A percentile compares a stretch with the other conserved stretches of the same genome.
Evolutionary conservation across 2,329 filamentous ascomycete species (phyloP).

Genomic region (Stagonosporopsis cucurbitacearum): DNA sequence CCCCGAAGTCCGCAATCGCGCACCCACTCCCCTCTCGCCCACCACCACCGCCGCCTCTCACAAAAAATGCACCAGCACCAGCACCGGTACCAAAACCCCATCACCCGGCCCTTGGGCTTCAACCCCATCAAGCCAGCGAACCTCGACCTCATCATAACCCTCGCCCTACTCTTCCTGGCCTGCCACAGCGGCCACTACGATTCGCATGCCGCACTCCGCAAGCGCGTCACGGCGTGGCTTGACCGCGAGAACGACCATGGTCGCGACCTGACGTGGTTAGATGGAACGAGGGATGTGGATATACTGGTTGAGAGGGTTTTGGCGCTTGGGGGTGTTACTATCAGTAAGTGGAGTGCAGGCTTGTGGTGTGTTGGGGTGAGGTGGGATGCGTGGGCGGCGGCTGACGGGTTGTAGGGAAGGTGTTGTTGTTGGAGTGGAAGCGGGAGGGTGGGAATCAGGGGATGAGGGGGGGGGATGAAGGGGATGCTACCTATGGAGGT

Average conservation of each 20-base stretch:
- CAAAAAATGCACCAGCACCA: background rate
- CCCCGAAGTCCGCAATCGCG: no score
- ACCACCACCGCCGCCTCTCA: no score
- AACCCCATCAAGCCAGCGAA: background rate
- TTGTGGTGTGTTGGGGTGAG: background rate
- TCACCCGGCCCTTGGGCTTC: background rate
- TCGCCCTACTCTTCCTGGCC: background rate
- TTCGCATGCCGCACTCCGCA: background rate
- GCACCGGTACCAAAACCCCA: background rate
- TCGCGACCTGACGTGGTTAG: background rate
- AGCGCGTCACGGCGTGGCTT: background rate
- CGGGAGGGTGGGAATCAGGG: no score
- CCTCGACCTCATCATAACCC: background rate
- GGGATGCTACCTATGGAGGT: no score
- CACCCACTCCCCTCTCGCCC: no score
- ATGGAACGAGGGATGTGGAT: background rate
- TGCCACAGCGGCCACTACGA: constrained; percentile 1
- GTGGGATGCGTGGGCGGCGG: no score
- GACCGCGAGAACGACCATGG: background rate
- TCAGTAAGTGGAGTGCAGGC: background rate
- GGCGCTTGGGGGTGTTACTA: background rate
- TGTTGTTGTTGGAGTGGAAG: no score
- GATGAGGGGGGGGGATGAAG: no score
- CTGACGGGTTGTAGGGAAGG: background rate
- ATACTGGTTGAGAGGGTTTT: background rate